phyloP scores from a whole-genome alignment of 2,329 filamentous ascomycete species.

The Lizonia empirigonia region DNA sequence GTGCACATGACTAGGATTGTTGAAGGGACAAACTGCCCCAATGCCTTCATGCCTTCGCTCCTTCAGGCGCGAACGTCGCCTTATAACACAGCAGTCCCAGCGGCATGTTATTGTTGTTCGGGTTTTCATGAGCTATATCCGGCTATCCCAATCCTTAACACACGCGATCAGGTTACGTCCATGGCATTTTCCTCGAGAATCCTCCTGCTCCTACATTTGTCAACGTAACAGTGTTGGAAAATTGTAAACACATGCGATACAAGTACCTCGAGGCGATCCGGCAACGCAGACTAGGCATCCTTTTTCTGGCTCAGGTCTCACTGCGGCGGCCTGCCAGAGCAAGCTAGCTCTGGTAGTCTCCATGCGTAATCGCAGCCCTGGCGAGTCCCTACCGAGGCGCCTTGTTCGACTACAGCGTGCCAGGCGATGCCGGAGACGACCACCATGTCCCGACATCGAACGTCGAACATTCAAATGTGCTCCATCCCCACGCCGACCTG shows the following conservation, averaged over 20 bases:
- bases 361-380: constrained; percentile 58
- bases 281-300: constrained; percentile 45
- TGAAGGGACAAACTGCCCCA: constrained; percentile 45
- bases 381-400: constrained; percentile 55
- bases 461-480: constrained; percentile 50
- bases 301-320: constrained; percentile 52
- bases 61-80: constrained; percentile 45
- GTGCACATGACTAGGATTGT: constrained; percentile 49
- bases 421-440: constrained; percentile 52
- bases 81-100: constrained; percentile 49
- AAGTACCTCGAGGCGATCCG: constrained; percentile 41
- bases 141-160: constrained; percentile 48
- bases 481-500: constrained; percentile 47
- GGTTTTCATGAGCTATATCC: constrained; percentile 41
- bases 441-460: constrained; percentile 49
- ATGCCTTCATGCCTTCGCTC: constrained; percentile 48
- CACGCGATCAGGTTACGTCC: constrained; percentile 45
- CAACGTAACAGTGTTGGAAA: constrained; percentile 49
- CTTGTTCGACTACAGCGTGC: constrained; percentile 54
- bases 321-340: constrained; percentile 56
- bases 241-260: constrained; percentile 52
- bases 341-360: constrained; percentile 57
- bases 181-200: constrained; percentile 35
- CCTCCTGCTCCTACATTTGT: constrained; percentile 49
- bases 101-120: constrained; percentile 29